Evolutionary conservation across 768 basidiomycete genomes (phyloP), one percentile per base, ranked within the genome.

Genomic region (Cystofilobasidium ferigula): DNA sequence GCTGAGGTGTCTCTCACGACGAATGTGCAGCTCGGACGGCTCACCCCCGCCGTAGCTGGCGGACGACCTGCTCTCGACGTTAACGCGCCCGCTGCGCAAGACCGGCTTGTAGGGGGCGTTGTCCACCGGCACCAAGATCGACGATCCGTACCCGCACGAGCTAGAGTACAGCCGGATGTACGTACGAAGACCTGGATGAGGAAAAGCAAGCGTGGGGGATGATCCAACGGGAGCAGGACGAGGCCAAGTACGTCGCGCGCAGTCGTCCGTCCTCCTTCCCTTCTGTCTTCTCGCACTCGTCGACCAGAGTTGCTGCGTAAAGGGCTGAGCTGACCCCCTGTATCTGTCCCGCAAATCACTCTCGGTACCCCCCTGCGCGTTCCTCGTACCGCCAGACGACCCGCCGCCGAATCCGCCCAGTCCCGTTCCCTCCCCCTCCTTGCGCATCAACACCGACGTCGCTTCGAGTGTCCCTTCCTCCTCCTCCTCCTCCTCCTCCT

Each of bases 191-290:
- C 57, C 57, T 7, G 40, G 26, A 12, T 8, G 38, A 43, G 24
- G 58, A 38, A 20, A 24, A n/a, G n/a, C 22, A 26, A 14, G 8
- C 4, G 22, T 42, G 38, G 38, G 38, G 38, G 24, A 38, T 24
- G 9, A 42, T 60, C 24, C 38, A 24, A 16, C 34, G 43, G n/a
- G 58, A 60, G 40, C 24, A 60, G 43, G 58, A 60, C 22, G 58
- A 60, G 28, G 58, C 38, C 6, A 36, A 38, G 58, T 60, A 18
- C 34, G 35, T 38, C 57, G 56, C 10, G 57, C 34, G 14, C 40
- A 8, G 24, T 18, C 35, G 14, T 18, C 30, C 26, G 20, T 35
- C 12, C 40, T 42, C 34, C 2, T 58, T 22, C 57, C 36, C 34
- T 22, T 30, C 54, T 12, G 22, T 20, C 34, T 35, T 12, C 57